Base-by-base conservation (phyloP, 179 eudicot species). In the Beta lomatogona region DNA sequence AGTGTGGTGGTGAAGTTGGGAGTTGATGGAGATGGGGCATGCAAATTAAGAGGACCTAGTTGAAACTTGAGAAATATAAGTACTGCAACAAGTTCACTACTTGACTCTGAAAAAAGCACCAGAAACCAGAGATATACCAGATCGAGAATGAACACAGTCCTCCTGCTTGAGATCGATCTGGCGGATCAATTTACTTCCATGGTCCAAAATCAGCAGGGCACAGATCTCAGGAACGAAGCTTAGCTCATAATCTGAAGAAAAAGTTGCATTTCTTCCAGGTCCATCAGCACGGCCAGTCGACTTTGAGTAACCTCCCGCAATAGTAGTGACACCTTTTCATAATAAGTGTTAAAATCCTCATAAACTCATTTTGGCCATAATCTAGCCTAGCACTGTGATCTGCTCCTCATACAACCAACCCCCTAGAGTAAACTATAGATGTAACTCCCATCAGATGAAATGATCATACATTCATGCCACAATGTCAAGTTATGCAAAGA, bases 181-280 rank as follows among this genome's bases (percentile, higher is more conserved):
- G 80, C 97, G 94, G 75, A 92, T 74, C 88, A 93, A 82, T 76
- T 84, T 84, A 82, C 84, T 82, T 64, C 94, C 94, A 79, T 78
- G 96, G 77, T 93, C 97, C 81, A 88, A 80, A 58, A 93, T 78
- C 88, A 93, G 83, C 64, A 93, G 79, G 66, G 92, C 92, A 83
- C 97, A 93, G 67, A 81, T 88, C 81, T 84, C 85, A 54, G 94
- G 91, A 83, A 88, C 79, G 78, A 90, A 92, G 82, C 89, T 65
- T 71, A 92, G 79, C 87, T 89, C 93, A 77, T 85, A 88, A 82
- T 89, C 87, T 63, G 75, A 2, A 6, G 97, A 93, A 71, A 93
- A 92, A 25, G 97, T 80, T 72, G 94, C 94, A 85, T 91, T 85
- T 61, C 79, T 78, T 73, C 89, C 97, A 81, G 93, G 89, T 68